Base-by-base conservation (phyloP, 257 asterid species). In the Leonotis leonurus region DNA sequence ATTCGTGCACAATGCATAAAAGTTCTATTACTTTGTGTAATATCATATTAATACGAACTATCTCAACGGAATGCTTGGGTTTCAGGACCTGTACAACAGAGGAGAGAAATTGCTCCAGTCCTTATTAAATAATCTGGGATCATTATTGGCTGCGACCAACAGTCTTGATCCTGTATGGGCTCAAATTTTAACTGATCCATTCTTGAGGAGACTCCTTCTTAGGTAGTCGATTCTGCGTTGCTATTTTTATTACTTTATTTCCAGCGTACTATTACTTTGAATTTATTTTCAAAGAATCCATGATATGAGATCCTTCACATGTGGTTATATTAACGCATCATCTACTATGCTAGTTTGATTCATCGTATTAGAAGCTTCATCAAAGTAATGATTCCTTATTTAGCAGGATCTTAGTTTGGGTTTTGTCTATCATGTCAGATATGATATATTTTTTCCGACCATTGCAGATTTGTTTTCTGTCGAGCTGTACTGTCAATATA, bases 161-260 rank as follows among this genome's bases (percentile, higher is more conserved):
- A 74, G 70, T 72, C 89, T 93, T 60, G 78, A 79, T 79, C 84
- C 97, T 63, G 89, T 77, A 46, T 93, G 99, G 99, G 80, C 94
- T 27, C 97, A 93, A 72, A 78, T 78, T 64, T 67, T 87, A 60
- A 33, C 78, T 18, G 97, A 89, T 73, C 86, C 96, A 64, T 86
- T 93, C 88, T 78, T 93, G 75, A 83, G 91, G 75, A 80, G 97
- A 60, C 87, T 93, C 60, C 81, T 93, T 70, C 60, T 89, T 46
- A 93, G 99, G 99, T 86, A 77, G 10, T n/a, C n/a, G n/a, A n/a
- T n/a, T n/a, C n/a, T n/a, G n/a, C n/a, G n/a, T n/a, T n/a, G n/a
- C n/a, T n/a, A n/a, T n/a, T n/a, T n/a, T n/a, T n/a, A n/a, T n/a
- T n/a, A n/a, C n/a, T n/a, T n/a, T n/a, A n/a, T n/a, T n/a, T n/a